phyloP scores from a whole-genome alignment of 108 stramenopile species.

The Cyclotella atomus region DNA sequence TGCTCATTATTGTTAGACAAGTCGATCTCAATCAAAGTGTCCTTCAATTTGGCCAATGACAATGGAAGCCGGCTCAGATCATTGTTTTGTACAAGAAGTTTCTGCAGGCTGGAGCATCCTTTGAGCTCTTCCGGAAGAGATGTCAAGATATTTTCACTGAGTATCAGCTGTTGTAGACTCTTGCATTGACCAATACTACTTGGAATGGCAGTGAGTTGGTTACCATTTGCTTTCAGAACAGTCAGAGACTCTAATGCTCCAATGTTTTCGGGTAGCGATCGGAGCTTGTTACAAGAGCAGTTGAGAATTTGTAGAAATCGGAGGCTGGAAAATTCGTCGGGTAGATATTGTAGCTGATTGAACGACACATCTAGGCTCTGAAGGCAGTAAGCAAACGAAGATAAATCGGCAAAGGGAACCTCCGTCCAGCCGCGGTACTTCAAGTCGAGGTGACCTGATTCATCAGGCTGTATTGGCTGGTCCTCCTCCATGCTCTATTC shows the following conservation, averaged over 20 bases:
- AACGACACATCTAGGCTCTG: constrained; percentile 28
- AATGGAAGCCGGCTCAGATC: constrained; percentile 37
- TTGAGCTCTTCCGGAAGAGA: constrained; percentile 40
- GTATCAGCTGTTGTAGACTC: constrained; percentile 20
- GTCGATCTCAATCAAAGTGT: constrained; percentile 19
- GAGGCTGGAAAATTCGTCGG: constrained; percentile 24
- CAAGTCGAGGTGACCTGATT: constrained; percentile 33
- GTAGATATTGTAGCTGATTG: constrained; percentile 33
- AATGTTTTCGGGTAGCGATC: constrained; percentile 26
- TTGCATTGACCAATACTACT: constrained; percentile 24
- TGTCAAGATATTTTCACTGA: constrained; percentile 31
- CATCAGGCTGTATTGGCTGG: constrained; percentile 23
- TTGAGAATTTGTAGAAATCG: constrained; percentile 25
- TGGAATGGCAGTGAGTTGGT: constrained; percentile 18
- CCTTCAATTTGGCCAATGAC: constrained; percentile 28
- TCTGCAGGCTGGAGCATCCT: constrained; percentile 14
- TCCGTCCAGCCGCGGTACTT: constrained; percentile 32
- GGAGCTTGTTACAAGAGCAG: constrained; percentile 30
- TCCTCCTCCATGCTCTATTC: constrained; percentile 28
- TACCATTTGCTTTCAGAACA: constrained; percentile 40
- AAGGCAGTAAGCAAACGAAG: constrained; percentile 19
- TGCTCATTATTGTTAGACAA: constrained; percentile 33
- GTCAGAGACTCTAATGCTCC: constrained; percentile 13
- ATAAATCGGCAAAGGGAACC: constrained; percentile 20
- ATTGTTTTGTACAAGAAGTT: constrained; percentile 39